Percentiles rank a stretch among this genome's conserved stretches.
phyloP scores from a whole-genome alignment of 1,284 basidiomycete genomes.

The Leccinum pallidistipes region DNA sequence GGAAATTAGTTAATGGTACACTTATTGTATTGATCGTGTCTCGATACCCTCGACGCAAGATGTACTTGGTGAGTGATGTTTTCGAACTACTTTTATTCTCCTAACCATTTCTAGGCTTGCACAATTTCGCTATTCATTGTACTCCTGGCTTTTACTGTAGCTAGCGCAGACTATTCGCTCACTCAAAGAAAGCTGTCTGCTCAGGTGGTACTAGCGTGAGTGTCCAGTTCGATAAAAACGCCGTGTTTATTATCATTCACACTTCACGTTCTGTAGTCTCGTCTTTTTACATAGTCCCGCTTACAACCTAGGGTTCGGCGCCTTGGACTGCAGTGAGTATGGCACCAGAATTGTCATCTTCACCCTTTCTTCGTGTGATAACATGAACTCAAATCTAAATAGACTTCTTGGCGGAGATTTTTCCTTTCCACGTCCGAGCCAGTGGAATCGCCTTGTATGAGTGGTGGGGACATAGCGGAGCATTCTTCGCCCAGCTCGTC shows the following conservation, averaged over 20 bases:
- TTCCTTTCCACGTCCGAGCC: neutral
- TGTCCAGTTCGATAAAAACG: neutral
- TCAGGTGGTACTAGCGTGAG: neutral
- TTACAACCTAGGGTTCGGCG: neutral
- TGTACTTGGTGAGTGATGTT: neutral
- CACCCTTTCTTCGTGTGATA: neutral
- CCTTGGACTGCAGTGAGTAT: neutral
- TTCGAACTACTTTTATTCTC: neutral
- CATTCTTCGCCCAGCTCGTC: neutral
- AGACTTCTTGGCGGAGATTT: neutral
- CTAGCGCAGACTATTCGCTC: neutral
- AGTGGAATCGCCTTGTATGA: neutral
- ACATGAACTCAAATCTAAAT: neutral
- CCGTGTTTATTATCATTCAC: neutral
- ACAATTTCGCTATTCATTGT: neutral
- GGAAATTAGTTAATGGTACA: neutral
- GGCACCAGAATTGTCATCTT: neutral
- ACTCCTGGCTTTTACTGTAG: neutral
- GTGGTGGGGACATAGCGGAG: neutral
- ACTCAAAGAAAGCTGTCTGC: neutral
- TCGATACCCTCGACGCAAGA: neutral
- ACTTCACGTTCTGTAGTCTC: neutral
- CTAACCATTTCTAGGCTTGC: neutral
- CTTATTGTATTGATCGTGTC: neutral
- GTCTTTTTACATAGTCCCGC: neutral